Conservation (phyloP, 2,329 filamentous ascomycete species). For the Penicillium sp. region DNA sequence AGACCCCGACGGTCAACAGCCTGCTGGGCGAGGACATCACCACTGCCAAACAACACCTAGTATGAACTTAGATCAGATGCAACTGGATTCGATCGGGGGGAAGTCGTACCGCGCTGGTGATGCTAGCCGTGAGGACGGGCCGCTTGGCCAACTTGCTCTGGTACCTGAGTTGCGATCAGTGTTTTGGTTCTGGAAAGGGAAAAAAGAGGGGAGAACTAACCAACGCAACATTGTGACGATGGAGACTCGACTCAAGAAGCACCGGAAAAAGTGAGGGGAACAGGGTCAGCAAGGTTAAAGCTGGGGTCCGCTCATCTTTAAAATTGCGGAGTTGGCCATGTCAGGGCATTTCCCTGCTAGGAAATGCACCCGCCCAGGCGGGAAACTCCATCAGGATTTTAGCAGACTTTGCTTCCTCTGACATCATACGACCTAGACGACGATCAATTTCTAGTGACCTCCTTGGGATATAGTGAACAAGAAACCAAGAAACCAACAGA, state of each 20-base stretch:
- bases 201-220: constrained; percentile 23
- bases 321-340: constrained; percentile 24
- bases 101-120: constrained; percentile 70
- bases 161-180: constrained; percentile 61
- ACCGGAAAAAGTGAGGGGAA: not conserved
- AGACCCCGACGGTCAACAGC: constrained; percentile 77
- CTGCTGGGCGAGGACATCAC: constrained; percentile 89
- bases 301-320: constrained; percentile 15
- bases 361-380: constrained; percentile 18
- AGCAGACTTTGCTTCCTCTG: not conserved
- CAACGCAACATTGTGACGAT: constrained; percentile 36
- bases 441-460: no score
- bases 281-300: constrained; percentile 1
- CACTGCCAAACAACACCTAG: constrained; percentile 82
- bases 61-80: constrained; percentile 1
- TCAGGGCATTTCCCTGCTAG: constrained; percentile 7
- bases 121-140: constrained; percentile 83
- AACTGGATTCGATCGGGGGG: constrained; percentile 1
- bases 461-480: no score
- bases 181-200: constrained; percentile 9
- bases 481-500: no score
- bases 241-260: constrained; percentile 4
- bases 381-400: constrained; percentile 7
- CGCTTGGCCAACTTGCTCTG: constrained; percentile 75
- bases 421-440: not conserved